Conservation (phyloP, 2,329 filamentous ascomycete genomes). For the Microcera coccophila region DNA sequence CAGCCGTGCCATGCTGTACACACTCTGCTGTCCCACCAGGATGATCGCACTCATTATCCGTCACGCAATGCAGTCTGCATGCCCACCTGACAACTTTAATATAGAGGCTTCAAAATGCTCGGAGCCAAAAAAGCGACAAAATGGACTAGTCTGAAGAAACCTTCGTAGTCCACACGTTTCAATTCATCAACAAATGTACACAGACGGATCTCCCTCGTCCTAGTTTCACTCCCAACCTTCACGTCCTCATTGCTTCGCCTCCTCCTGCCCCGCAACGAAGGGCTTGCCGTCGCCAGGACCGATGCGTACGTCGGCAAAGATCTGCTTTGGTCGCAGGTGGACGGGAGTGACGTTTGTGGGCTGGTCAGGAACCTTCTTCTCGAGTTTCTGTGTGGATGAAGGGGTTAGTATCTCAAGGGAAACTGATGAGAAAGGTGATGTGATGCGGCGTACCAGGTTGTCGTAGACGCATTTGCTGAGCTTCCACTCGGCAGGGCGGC, state of each 20-base stretch:
- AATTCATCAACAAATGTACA: constrained; percentile 33
- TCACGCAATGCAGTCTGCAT: neutral
- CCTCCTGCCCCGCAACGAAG: constrained; percentile 34
- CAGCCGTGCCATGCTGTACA: neutral
- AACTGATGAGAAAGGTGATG: neutral
- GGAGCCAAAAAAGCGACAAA: constrained; percentile 2
- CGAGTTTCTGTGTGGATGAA: constrained; percentile 62
- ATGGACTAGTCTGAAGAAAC: constrained; percentile 7
- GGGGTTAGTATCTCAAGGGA: constrained; percentile 6
- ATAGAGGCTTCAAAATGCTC: neutral
- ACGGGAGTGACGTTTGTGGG: constrained; percentile 67
- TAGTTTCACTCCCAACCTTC: constrained; percentile 15
- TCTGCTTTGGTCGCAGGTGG: constrained; percentile 64
- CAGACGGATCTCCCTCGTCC: constrained; percentile 15
- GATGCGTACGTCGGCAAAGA: constrained; percentile 54
- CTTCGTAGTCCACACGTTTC: constrained; percentile 21
- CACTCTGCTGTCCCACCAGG: neutral
- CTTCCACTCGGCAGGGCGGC: constrained; percentile 79
- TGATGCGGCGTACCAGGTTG: constrained; percentile 70
- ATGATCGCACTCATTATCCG: neutral
- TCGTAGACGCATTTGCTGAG: constrained; percentile 95
- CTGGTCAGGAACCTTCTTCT: constrained; percentile 74
- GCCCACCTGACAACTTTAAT: neutral
- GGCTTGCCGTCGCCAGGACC: constrained; percentile 42
- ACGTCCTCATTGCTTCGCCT: constrained; percentile 35